These are phyloP conservation scores for Globisporangium paddicum DNA, from an alignment of 352 stramenopile species.

Conservation along the genomic window DNA sequence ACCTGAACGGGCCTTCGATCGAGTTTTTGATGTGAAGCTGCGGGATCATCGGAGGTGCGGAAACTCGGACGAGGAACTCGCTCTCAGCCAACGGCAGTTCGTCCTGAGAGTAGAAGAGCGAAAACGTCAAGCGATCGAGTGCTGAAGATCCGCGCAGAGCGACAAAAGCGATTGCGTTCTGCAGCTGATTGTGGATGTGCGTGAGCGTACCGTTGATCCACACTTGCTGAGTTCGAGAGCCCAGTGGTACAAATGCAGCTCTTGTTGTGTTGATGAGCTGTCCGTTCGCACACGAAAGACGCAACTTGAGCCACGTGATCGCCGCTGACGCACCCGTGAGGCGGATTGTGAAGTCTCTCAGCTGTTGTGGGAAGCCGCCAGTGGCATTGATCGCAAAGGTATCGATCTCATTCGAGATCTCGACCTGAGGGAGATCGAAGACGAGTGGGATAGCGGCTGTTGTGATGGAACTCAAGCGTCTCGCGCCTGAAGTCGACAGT, in stretches of 20 bases:
- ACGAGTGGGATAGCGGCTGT: background rate
- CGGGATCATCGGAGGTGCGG: constrained; percentile 2
- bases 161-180: background rate
- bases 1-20: constrained; percentile 23
- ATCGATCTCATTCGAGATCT: background rate
- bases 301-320: constrained; percentile 9
- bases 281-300: constrained; percentile 2
- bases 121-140: constrained; percentile 10
- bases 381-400: background rate
- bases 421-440: background rate
- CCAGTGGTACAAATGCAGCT: background rate
- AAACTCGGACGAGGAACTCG: constrained; percentile 5
- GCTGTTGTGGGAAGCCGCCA: background rate
- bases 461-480: background rate
- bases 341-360: constrained; percentile 6
- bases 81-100: background rate
- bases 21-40: constrained; percentile 17
- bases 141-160: background rate
- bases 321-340: background rate
- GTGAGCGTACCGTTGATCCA: constrained; percentile 27
- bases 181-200: constrained; percentile 12
- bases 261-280: background rate
- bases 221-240: background rate
- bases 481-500: background rate
- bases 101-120: constrained; percentile 1